These are phyloP conservation scores for Botrytis porri DNA, from an alignment of 2,329 filamentous ascomycete species.

Conservation along the genomic window DNA sequence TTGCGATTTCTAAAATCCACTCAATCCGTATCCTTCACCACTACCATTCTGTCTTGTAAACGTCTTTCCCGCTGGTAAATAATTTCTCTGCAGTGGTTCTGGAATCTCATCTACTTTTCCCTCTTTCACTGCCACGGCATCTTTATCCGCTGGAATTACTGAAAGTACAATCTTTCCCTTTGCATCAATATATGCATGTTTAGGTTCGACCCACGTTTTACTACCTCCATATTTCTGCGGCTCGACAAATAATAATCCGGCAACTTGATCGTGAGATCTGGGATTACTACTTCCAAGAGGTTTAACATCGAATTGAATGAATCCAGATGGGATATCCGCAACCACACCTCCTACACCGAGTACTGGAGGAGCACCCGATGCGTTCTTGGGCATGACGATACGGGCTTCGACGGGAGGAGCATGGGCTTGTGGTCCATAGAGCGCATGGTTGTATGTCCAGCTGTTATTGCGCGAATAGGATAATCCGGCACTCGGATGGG, in stretches of 20 bases:
- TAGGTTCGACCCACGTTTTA: slow-evolving; percentile 35
- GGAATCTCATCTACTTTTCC: slow-evolving; percentile 29
- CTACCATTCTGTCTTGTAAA: neutral
- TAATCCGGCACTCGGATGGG: slow-evolving; percentile 63
- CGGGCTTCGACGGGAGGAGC: slow-evolving; percentile 55
- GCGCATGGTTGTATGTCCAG: slow-evolving; percentile 56
- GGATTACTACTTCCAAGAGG: neutral
- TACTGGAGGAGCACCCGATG: slow-evolving; percentile 31
- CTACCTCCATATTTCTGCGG: slow-evolving; percentile 35
- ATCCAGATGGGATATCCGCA: slow-evolving; percentile 26
- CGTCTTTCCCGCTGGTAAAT: neutral
- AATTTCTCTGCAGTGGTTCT: neutral
- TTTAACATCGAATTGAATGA: slow-evolving; percentile 10
- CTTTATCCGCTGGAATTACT: slow-evolving; percentile 29
- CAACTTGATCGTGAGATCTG: neutral
- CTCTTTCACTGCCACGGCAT: slow-evolving; percentile 34
- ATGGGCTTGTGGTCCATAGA: slow-evolving; percentile 55
- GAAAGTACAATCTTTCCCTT: slow-evolving; percentile 33
- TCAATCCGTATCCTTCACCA: slow-evolving; percentile 9
- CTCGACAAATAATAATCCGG: slow-evolving; percentile 32
- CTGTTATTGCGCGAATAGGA: slow-evolving; percentile 56
- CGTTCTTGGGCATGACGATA: slow-evolving; percentile 49
- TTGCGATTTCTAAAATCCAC: neutral
- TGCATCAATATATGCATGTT: slow-evolving; percentile 33
- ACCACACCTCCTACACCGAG: slow-evolving; percentile 39